Base-by-base conservation (phyloP, 164 flowering plant species). In the Akebia trifoliata region DNA sequence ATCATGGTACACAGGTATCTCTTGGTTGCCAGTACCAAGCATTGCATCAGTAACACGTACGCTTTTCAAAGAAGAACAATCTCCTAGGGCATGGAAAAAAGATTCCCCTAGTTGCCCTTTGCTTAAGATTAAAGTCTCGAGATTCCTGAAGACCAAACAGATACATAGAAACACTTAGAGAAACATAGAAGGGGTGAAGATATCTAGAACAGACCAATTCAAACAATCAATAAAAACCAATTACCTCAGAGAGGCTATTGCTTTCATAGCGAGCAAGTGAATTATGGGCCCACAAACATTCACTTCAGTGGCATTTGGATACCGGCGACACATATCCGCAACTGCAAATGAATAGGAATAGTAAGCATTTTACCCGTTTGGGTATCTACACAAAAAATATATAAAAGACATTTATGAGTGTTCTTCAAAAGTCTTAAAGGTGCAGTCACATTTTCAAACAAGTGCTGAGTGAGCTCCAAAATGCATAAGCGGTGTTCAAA, bases 11-110 rank as follows among this genome's bases (percentile, higher is more conserved):
- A 93, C 71, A 12, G 78, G 70, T 56, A 87, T 79, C 69, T 93
- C 99, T 64, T 93, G 99, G 58, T 78, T 61, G 36, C 92, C 87
- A 78, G 72, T 84, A 22, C 90, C 97, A 63, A 93, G 88, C 28
- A 70, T 74, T 42, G 92, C 80, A 62, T 90, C 92, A 67, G 45
- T 72, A 32, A 93, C 69, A 57, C 63, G 64, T 73, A 93, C 70
- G 46, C 67, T 76, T 69, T 46, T 87, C 77, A 93, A 71, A 74
- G 72, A 65, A 48, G 31, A 66, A 76, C 97, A 93, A 35, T 84
- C 83, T 15, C 77, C 69, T 32, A 93, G 53, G 14, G 90, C 79
- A 52, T 69, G 81, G 64, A 90, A 93, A 67, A 93, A 90, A 8
- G 71, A 30, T 40, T 93, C 97, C 6, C 75, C 79, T 4, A 90